These are phyloP conservation scores for Spiraea crenata DNA, from an alignment of 331 rosid genomes.

Conservation along the genomic window DNA sequence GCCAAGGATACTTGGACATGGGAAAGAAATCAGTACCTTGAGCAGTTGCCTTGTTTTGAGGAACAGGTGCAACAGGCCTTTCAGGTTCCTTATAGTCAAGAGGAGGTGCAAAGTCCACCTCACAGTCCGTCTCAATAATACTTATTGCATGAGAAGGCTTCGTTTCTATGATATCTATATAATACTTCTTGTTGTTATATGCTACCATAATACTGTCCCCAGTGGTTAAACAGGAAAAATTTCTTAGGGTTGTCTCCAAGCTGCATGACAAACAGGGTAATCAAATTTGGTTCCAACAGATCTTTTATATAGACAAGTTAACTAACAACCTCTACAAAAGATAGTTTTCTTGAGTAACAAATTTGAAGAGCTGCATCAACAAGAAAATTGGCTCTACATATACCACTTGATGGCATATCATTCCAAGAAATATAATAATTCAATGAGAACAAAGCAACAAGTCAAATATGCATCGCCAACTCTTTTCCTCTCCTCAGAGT, in stretches of 20 bases:
- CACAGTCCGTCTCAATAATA: conserved; percentile 98
- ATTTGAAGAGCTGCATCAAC: neutral
- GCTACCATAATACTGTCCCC: conserved; percentile 99
- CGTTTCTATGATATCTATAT: conserved; percentile 86
- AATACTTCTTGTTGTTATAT: conserved; percentile 92
- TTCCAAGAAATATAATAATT: neutral
- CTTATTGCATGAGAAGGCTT: conserved; percentile 89
- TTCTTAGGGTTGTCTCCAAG: conserved; percentile 87
- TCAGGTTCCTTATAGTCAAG: conserved; percentile 98
- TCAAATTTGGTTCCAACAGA: neutral
- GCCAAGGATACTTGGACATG: neutral
- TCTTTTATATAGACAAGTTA: neutral
- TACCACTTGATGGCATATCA: neutral
- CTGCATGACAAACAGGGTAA: conserved; percentile 39
- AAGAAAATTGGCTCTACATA: neutral
- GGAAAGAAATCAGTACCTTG: conserved; percentile 46
- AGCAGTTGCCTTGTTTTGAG: conserved; percentile 53
- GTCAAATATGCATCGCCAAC: neutral
- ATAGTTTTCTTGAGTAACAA: neutral
- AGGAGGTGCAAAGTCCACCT: conserved; percentile 99
- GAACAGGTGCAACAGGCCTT: conserved; percentile 44
- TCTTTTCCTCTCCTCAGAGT: neutral
- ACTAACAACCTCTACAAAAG: neutral
- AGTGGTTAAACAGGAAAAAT: conserved; percentile 87
- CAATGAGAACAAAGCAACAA: neutral